phyloP scores from a whole-genome alignment of 2,329 filamentous ascomycete species.

The Aspergillus brasiliensis region DNA sequence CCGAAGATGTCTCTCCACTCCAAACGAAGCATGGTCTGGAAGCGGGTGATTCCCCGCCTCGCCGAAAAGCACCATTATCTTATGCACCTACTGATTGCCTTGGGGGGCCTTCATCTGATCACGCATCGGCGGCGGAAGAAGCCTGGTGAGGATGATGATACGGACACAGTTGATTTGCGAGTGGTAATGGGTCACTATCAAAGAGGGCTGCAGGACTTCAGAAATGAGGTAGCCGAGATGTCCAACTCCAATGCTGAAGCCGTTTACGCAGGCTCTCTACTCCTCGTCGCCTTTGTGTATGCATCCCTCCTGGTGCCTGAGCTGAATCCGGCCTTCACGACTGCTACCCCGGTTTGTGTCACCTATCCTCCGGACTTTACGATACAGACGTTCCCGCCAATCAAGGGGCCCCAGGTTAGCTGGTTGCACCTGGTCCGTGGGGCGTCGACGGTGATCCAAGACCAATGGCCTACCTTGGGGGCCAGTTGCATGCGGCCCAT shows the following conservation, averaged over 20 bases:
- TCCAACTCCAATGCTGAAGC: background rate
- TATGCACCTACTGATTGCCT: background rate
- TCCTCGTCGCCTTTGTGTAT: background rate
- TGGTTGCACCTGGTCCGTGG: background rate
- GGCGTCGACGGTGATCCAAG: background rate
- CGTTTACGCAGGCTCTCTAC: background rate
- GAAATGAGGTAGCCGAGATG: background rate
- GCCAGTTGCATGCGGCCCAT: background rate
- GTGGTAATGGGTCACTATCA: background rate
- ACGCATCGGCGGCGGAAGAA: background rate
- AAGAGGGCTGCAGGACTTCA: background rate
- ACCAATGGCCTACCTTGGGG: background rate
- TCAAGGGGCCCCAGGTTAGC: background rate
- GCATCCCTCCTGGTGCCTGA: background rate
- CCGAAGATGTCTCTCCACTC: background rate
- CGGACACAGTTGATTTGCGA: background rate
- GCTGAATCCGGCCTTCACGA: background rate
- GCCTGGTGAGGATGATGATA: background rate
- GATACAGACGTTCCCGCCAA: background rate
- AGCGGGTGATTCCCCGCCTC: background rate
- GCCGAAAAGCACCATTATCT: background rate
- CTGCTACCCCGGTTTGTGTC: background rate
- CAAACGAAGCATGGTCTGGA: background rate
- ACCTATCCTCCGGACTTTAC: too few species aligned
- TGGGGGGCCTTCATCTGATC: background rate